Evolutionary conservation across 495 filamentous ascomycete species (phyloP).

Genomic region (Xylaria scruposa): DNA sequence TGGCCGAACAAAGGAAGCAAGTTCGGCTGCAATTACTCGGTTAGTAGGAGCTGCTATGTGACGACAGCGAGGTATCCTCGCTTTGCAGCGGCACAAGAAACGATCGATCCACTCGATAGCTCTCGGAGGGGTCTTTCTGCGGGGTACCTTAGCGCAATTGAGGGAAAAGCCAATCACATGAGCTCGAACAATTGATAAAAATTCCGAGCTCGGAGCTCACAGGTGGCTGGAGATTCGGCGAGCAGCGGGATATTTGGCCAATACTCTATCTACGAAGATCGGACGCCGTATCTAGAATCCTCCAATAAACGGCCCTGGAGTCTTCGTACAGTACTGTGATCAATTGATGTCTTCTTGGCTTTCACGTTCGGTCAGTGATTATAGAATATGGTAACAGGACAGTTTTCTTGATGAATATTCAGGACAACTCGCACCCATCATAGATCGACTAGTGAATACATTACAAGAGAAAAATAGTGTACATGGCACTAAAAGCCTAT

Average conservation of each 20-base stretch:
- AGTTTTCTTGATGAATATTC: not conserved
- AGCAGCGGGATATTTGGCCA: not conserved
- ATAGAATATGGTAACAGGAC: not conserved
- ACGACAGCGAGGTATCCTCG: slow-evolving; percentile 14
- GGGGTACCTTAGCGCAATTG: slow-evolving; percentile 12
- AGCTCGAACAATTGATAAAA: not conserved
- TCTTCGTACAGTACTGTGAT: not conserved
- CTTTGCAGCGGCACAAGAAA: slow-evolving; percentile 30
- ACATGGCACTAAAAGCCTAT: not conserved
- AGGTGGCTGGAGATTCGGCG: not conserved
- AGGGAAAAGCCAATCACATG: slow-evolving; percentile 7
- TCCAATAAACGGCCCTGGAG: not conserved
- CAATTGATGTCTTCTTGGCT: not conserved
- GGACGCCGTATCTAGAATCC: not conserved
- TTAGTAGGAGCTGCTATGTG: slow-evolving; percentile 17
- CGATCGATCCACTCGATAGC: not conserved
- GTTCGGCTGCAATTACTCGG: slow-evolving; percentile 20
- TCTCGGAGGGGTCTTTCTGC: slow-evolving; percentile 2
- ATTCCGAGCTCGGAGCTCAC: slow-evolving; percentile 26
- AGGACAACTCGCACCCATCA: not conserved
- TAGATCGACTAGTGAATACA: slow-evolving; percentile 1
- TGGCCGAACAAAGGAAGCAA: slow-evolving; percentile 24
- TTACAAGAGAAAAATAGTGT: not conserved
- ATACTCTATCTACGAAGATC: not conserved
- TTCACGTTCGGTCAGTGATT: not conserved